A percentile compares a stretch with the other conserved stretches of the same genome.
These are phyloP conservation scores for Chenopodium quinoa DNA, from an alignment of 148 eudicot genomes.

Conservation along the genomic window DNA sequence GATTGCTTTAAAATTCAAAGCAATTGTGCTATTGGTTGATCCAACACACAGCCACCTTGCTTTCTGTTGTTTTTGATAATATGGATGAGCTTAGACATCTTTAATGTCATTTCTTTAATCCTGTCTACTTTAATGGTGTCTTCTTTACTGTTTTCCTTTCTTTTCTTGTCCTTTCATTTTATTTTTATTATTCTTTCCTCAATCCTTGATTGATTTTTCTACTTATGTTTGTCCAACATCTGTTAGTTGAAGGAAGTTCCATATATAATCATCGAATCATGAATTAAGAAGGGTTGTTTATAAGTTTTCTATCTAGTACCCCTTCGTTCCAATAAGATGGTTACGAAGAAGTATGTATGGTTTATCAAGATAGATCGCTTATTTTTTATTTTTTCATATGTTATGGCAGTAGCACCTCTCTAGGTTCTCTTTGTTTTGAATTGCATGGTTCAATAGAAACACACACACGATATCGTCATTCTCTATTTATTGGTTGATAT, in stretches of 20 bases:
- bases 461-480: no score
- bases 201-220: background rate
- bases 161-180: background rate
- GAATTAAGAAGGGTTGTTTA: background rate
- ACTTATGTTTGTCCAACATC: constrained; percentile 2
- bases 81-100: constrained; percentile 3
- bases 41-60: constrained; percentile 21
- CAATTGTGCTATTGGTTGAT: constrained; percentile 17
- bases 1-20: constrained; percentile 17
- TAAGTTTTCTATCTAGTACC: background rate
- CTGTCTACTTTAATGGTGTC: constrained; percentile 12
- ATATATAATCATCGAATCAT: background rate
- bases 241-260: background rate
- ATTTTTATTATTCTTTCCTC: no score
- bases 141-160: background rate
- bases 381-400: background rate
- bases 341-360: background rate
- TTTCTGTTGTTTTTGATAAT: constrained; percentile 15
- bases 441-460: background rate
- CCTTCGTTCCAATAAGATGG: background rate
- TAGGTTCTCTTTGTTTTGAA: background rate
- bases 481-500: no score
- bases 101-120: constrained; percentile 21
- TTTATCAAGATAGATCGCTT: background rate
- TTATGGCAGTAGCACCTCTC: background rate